Evolutionary conservation across 1,284 basidiomycete genomes (phyloP).

Genomic region (Blastosporella zonata): DNA sequence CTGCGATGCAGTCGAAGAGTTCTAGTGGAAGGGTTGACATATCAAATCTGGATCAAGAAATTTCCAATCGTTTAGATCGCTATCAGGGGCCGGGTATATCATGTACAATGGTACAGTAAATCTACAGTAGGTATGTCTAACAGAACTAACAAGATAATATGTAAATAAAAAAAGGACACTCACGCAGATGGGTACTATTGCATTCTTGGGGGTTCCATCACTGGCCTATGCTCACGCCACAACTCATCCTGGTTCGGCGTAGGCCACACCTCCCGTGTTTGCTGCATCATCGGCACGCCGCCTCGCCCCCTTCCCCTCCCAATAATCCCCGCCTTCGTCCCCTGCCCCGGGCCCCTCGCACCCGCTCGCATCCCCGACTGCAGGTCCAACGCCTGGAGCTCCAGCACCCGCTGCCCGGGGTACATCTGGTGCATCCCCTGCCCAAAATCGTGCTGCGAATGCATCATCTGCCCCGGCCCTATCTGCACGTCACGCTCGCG

Average conservation of each 20-base stretch:
- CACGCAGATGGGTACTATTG: background rate
- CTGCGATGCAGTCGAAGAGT: slow-evolving; percentile 1
- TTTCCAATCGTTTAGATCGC: background rate
- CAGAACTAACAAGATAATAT: background rate
- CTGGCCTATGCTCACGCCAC: slow-evolving; percentile 16
- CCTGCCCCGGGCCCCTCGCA: slow-evolving; percentile 36
- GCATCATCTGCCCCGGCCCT: background rate
- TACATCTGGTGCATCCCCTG: slow-evolving; percentile 15
- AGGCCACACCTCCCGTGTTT: slow-evolving; percentile 23
- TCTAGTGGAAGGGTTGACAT: slow-evolving; percentile 6
- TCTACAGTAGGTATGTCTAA: slow-evolving; percentile 11
- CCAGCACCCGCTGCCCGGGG: slow-evolving; percentile 24
- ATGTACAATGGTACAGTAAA: slow-evolving; percentile 8
- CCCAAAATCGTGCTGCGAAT: background rate
- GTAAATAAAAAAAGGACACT: slow-evolving; percentile 3
- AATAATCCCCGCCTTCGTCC: slow-evolving; percentile 45
- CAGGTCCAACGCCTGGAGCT: slow-evolving; percentile 45
- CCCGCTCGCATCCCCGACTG: slow-evolving; percentile 46
- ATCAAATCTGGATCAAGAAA: background rate
- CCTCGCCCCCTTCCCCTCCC: slow-evolving; percentile 35
- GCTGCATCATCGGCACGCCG: slow-evolving; percentile 9
- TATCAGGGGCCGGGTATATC: background rate
- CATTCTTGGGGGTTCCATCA: background rate
- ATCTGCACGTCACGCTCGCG: background rate
- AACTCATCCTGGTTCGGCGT: slow-evolving; percentile 27